phyloP scores from a whole-genome alignment of 1,284 basidiomycete genomes.

The Melampsora allii-populina region DNA sequence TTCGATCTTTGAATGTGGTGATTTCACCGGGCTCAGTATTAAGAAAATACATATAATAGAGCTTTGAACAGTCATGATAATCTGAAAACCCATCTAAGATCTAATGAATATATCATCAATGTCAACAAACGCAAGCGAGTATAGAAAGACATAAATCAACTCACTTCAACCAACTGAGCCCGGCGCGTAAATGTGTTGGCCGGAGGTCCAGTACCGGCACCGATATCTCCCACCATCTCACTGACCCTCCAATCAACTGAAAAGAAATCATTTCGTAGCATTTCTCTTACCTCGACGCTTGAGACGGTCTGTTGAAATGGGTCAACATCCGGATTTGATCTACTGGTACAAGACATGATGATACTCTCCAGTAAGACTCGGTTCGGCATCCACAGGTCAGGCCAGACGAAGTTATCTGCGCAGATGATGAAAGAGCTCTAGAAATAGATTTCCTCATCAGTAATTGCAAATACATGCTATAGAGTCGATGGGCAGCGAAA shows the following conservation, averaged over 20 bases:
- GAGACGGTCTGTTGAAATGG: constrained; percentile 10
- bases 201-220: constrained; percentile 27
- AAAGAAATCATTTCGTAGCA: constrained; percentile 39
- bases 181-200: constrained; percentile 39
- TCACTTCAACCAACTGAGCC: constrained; percentile 41
- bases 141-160: not conserved
- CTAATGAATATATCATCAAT: constrained; percentile 4
- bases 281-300: constrained; percentile 18
- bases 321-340: not conserved
- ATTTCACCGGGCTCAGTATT: constrained; percentile 25
- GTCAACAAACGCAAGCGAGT: not conserved
- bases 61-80: constrained; percentile 34
- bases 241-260: constrained; percentile 38
- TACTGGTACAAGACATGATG: constrained; percentile 12
- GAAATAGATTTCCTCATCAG: not conserved
- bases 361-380: constrained; percentile 31
- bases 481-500: not conserved
- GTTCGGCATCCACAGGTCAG: constrained; percentile 40
- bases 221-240: constrained; percentile 39
- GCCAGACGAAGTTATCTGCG: constrained; percentile 42
- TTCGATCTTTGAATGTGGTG: constrained; percentile 33
- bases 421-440: constrained; percentile 42
- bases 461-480: not conserved
- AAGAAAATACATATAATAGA: constrained; percentile 41
- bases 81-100: constrained; percentile 37